Conservation (phyloP, 257 asterid species). For the Galeopsis tetrahit region DNA sequence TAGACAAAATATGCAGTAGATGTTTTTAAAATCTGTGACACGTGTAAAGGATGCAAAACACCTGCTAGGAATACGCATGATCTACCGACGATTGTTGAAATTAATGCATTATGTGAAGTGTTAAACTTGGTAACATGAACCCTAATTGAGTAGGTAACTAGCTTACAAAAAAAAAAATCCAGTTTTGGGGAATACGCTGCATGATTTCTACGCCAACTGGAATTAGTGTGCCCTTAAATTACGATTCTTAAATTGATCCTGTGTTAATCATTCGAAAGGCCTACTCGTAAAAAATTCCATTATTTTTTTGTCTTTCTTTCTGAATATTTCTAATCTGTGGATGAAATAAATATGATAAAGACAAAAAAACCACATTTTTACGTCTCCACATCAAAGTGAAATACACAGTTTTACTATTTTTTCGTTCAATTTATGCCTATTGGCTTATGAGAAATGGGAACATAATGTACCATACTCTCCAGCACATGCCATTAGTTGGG, state of each 20-base stretch:
- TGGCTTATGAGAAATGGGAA: not conserved
- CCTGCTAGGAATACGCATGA: slow-evolving; percentile 9
- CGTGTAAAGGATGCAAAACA: slow-evolving; percentile 3
- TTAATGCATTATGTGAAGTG: not conserved
- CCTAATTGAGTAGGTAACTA: not conserved
- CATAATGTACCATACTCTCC: slow-evolving; percentile 8
- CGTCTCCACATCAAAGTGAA: too few species aligned
- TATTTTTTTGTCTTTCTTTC: too few species aligned
- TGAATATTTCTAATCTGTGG: too few species aligned
- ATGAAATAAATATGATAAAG: too few species aligned
- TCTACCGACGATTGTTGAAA: not conserved
- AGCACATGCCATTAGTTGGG: not conserved
- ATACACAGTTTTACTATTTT: too few species aligned
- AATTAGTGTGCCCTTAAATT: not conserved
- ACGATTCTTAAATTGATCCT: slow-evolving; percentile 14
- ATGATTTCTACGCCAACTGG: not conserved
- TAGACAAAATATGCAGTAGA: not conserved
- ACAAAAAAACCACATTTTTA: too few species aligned
- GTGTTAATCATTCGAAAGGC: too few species aligned
- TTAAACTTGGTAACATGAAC: not conserved
- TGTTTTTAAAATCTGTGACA: slow-evolving; percentile 5
- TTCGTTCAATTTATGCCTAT: too few species aligned
- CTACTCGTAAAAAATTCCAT: too few species aligned
- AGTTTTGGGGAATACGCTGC: not conserved
- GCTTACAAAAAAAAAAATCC: slow-evolving; percentile 9